These are phyloP conservation scores for Blastomyces percursus DNA, from an alignment of 2,329 filamentous ascomycete genomes.

Conservation along the genomic window DNA sequence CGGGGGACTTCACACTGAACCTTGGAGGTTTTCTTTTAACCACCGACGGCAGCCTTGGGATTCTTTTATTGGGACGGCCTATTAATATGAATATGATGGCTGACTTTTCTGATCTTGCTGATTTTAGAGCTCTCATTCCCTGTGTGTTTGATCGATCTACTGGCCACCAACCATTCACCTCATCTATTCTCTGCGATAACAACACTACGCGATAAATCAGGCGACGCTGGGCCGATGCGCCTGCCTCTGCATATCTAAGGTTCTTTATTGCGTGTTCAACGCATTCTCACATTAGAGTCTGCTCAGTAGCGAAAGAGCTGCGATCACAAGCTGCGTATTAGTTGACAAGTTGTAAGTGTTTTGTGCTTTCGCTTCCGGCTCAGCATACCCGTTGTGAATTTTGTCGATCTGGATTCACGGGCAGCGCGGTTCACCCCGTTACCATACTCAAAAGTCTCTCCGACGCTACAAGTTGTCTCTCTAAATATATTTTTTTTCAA, in stretches of 20 bases:
- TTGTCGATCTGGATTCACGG: background rate
- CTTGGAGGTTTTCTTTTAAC: background rate
- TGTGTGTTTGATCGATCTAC: background rate
- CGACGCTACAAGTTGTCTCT: too few relatives aligned
- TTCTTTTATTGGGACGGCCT: background rate
- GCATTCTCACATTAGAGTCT: background rate
- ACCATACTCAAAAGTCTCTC: background rate
- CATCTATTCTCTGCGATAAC: background rate
- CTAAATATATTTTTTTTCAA: background rate
- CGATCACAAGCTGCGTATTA: background rate
- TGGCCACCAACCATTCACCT: background rate
- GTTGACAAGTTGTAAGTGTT: background rate
- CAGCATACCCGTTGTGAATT: background rate
- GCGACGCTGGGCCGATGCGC: background rate
- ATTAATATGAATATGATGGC: background rate
- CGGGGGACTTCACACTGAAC: background rate
- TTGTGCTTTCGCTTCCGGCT: background rate
- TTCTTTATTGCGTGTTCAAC: background rate
- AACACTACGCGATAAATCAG: background rate
- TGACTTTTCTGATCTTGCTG: background rate
- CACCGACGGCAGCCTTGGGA: background rate
- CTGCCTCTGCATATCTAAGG: background rate
- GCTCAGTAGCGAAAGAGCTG: background rate
- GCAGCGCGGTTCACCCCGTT: background rate
- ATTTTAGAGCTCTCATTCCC: background rate